Evolutionary conservation across 2,329 filamentous ascomycete species (phyloP).

Genomic region (Scedosporium aurantiacum): DNA sequence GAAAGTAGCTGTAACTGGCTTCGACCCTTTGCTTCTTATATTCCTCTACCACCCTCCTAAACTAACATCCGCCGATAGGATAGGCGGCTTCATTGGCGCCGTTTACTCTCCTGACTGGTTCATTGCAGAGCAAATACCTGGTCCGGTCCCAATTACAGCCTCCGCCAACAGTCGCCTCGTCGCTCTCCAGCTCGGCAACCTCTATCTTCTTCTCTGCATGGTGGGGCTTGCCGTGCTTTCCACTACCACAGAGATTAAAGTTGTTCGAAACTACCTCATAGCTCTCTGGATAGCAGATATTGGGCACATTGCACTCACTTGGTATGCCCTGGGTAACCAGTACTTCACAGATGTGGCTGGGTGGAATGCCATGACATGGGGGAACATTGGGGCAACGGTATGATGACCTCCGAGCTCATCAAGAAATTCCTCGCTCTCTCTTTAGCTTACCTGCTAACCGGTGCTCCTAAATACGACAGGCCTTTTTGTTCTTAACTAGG

Average conservation of each 20-base stretch:
- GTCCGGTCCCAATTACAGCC: conserved; percentile 20
- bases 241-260: conserved; percentile 51
- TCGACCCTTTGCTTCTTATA: not conserved
- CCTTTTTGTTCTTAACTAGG: conserved; percentile 44
- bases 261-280: conserved; percentile 56
- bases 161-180: conserved; percentile 42
- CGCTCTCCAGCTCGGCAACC: conserved; percentile 57
- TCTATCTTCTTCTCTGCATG: conserved; percentile 55
- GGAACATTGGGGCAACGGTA: conserved; percentile 58
- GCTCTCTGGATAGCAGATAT: conserved; percentile 56
- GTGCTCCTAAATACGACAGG: conserved; percentile 17
- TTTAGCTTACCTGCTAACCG: not conserved
- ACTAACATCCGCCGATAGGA: conserved; percentile 24
- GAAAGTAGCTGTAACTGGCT: not conserved
- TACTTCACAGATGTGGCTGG: conserved; percentile 37
- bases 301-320: conserved; percentile 53
- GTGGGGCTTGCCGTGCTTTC: conserved; percentile 53
- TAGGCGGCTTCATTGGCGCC: conserved; percentile 47
- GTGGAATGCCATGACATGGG: conserved; percentile 66
- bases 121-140: conserved; percentile 48
- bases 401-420: conserved; percentile 21
- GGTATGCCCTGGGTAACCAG: conserved; percentile 45
- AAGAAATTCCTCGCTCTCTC: not conserved
- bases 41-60: no score
- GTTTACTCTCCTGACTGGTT: conserved; percentile 50